Evolutionary conservation across 202 grass and related monocot genomes (phyloP).

Genomic region (Musa balbisiana): DNA sequence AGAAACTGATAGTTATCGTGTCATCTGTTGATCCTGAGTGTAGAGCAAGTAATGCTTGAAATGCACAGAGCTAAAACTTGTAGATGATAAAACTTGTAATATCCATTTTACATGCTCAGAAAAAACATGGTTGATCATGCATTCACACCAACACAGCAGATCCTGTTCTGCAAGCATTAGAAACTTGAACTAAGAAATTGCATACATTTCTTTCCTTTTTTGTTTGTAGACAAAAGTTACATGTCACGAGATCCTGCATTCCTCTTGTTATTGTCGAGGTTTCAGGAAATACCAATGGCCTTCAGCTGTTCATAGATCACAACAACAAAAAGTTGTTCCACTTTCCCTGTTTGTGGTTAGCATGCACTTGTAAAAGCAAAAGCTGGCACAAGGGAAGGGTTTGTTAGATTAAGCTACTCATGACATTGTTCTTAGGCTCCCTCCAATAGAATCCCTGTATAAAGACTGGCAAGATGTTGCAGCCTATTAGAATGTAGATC

Average conservation of each 20-base stretch:
- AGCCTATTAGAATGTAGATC: constrained; percentile 79
- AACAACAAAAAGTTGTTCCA: neutral
- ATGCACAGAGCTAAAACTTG: too few relatives aligned
- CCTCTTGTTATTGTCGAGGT: neutral
- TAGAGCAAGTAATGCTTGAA: too few relatives aligned
- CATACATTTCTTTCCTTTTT: too few relatives aligned
- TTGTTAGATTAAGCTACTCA: constrained; percentile 24
- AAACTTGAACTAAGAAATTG: too few relatives aligned
- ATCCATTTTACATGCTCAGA: too few relatives aligned
- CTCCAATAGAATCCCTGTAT: constrained; percentile 88
- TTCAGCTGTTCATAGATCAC: neutral
- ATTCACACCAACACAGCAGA: too few relatives aligned
- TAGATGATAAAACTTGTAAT: too few relatives aligned
- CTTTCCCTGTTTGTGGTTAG: neutral
- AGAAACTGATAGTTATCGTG: too few relatives aligned
- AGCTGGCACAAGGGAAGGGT: neutral
- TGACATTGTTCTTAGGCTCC: constrained; percentile 69
- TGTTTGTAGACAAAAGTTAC: neutral
- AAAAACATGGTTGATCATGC: too few relatives aligned
- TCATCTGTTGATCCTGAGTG: too few relatives aligned
- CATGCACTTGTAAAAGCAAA: neutral
- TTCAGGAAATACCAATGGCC: constrained; percentile 1
- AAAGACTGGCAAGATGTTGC: constrained; percentile 87
- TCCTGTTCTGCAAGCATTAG: too few relatives aligned
- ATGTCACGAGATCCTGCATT: neutral